Evolutionary conservation across 257 asterid species (phyloP).

Genomic region (Solanum piurae): DNA sequence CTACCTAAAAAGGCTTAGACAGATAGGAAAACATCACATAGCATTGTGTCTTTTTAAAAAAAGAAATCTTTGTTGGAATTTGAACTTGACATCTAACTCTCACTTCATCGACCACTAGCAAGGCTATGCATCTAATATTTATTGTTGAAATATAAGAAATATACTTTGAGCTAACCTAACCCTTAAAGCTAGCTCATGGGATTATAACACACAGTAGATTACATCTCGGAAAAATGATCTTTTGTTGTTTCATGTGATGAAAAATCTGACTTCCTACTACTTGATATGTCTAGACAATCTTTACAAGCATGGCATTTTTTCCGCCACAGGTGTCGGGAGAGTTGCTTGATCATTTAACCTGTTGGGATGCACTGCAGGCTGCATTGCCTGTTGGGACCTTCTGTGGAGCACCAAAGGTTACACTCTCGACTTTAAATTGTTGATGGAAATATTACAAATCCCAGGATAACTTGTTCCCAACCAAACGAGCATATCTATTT

Average conservation of each 20-base stretch:
- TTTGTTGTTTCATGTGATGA: slow-evolving; percentile 15
- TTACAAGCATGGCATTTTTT: not conserved
- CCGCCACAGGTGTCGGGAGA: slow-evolving; percentile 68
- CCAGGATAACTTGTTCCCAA: not conserved
- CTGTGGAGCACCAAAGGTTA: slow-evolving; percentile 89
- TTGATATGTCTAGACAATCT: not conserved
- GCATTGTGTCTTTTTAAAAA: too few relatives aligned
- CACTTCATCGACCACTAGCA: not conserved
- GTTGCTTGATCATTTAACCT: slow-evolving; percentile 62
- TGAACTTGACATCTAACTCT: not conserved
- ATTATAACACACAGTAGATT: too few relatives aligned
- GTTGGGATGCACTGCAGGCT: slow-evolving; percentile 83
- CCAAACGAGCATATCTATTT: not conserved
- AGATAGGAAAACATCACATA: not conserved
- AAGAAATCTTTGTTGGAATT: not conserved
- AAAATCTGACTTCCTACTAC: too few relatives aligned
- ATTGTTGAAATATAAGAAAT: not conserved
- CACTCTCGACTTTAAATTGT: not conserved
- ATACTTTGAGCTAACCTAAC: not conserved
- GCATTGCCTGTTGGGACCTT: slow-evolving; percentile 92
- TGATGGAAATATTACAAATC: not conserved
- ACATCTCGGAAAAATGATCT: too few relatives aligned
- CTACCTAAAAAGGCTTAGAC: not conserved
- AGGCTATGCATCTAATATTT: not conserved
- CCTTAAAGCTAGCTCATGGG: not conserved